phyloP scores from a whole-genome alignment of 768 basidiomycete genomes.

The Suillus ampliporus region DNA sequence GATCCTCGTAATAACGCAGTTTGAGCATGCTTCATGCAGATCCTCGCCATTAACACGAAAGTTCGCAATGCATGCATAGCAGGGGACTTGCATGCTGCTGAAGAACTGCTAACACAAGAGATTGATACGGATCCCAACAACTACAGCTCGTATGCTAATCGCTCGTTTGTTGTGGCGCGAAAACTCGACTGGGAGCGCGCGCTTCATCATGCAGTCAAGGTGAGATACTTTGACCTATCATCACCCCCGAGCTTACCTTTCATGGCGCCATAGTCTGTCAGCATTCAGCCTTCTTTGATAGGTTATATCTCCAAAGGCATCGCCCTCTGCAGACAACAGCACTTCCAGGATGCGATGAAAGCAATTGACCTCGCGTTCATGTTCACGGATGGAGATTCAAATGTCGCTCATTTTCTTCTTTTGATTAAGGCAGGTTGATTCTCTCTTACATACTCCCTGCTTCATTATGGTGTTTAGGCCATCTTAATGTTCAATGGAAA shows the following conservation, averaged over 20 bases:
- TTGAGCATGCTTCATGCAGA: neutral
- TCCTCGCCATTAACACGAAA: neutral
- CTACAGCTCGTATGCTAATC: neutral
- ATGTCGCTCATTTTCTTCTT: neutral
- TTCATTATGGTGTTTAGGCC: neutral
- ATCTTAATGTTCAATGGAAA: neutral
- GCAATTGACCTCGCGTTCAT: neutral
- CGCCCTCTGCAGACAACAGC: neutral
- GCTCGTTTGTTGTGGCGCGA: neutral
- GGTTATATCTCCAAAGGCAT: neutral
- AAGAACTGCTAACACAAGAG: slow-evolving; percentile 1
- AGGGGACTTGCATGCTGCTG: neutral
- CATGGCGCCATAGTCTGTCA: neutral
- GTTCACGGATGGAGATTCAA: neutral
- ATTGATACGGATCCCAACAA: neutral
- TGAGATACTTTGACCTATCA: neutral
- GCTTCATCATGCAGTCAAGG: neutral
- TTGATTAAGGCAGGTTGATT: neutral
- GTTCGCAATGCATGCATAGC: neutral
- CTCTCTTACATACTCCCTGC: neutral
- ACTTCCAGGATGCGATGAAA: neutral
- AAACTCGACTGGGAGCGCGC: neutral
- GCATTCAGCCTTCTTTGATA: neutral
- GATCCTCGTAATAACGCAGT: neutral
- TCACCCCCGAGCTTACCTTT: neutral